Conservation (phyloP, 108 stramenopile species). For the Thalassiosira profunda region DNA sequence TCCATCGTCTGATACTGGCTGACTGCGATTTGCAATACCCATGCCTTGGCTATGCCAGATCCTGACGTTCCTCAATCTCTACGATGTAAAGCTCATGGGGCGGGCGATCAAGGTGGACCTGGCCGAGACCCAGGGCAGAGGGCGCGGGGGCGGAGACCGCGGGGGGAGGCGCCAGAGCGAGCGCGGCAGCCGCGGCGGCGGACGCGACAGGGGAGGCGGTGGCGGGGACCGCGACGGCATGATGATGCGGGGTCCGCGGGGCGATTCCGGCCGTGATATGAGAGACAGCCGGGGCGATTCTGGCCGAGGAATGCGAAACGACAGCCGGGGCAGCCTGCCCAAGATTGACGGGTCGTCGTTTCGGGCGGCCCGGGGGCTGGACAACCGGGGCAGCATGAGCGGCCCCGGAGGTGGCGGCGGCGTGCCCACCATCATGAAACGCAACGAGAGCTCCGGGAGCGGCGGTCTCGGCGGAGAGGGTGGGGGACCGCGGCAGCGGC, state of each 20-base stretch:
- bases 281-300: too few relatives aligned
- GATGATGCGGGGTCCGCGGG: slow-evolving; percentile 50
- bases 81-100: slow-evolving; percentile 41
- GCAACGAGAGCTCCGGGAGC: slow-evolving; percentile 20
- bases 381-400: background rate
- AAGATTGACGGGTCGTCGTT: slow-evolving; percentile 52
- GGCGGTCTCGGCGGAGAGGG: slow-evolving; percentile 1
- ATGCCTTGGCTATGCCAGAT: background rate
- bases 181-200: slow-evolving; percentile 8
- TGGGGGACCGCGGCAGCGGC: slow-evolving; percentile 40
- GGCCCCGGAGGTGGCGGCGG: slow-evolving; percentile 11
- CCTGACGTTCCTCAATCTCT: slow-evolving; percentile 21
- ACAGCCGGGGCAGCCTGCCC: background rate
- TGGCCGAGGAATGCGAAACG: background rate
- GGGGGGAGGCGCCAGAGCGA: background rate
- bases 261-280: background rate
- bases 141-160: slow-evolving; percentile 3
- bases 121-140: slow-evolving; percentile 19
- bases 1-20: background rate
- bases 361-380: too few relatives aligned
- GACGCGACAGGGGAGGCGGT: slow-evolving; percentile 10
- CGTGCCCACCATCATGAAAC: slow-evolving; percentile 23
- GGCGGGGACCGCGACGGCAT: slow-evolving; percentile 27
- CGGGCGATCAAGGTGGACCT: slow-evolving; percentile 76
- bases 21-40: background rate